phyloP scores from a whole-genome alignment of 768 basidiomycete species.

The Tylopilus felleus region DNA sequence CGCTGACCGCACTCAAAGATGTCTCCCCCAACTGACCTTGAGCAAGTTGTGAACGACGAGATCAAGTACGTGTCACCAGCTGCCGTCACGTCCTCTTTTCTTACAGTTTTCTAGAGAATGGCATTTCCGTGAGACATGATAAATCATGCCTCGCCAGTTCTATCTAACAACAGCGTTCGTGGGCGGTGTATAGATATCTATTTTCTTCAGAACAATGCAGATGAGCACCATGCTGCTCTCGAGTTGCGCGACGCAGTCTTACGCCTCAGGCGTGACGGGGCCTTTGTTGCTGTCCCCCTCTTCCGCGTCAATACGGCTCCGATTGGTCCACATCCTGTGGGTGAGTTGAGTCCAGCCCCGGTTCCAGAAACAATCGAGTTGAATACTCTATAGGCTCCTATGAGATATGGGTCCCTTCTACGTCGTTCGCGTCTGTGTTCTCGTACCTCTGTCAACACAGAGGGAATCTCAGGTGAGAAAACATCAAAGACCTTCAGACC shows the following conservation, averaged over 20 bases:
- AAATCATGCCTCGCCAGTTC: not conserved
- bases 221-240: constrained; percentile 61
- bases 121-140: constrained; percentile 64
- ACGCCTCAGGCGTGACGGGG: constrained; percentile 66
- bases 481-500: not conserved
- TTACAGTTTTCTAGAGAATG: constrained; percentile 50
- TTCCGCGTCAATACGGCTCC: constrained; percentile 67
- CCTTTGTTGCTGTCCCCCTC: constrained; percentile 76
- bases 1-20: not conserved
- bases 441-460: constrained; percentile 70
- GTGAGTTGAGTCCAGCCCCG: constrained; percentile 35
- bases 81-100: not conserved
- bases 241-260: constrained; percentile 70
- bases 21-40: constrained; percentile 47
- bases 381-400: constrained; percentile 56
- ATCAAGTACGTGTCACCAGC: constrained; percentile 48
- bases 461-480: constrained; percentile 58
- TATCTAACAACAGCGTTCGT: not conserved
- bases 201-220: constrained; percentile 64
- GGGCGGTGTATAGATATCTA: constrained; percentile 58
- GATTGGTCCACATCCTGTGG: constrained; percentile 74
- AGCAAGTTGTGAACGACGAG: constrained; percentile 55
- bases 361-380: not conserved
- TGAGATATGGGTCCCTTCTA: constrained; percentile 76
- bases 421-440: constrained; percentile 73